Percentiles rank a stretch among this genome's conserved stretches.
Evolutionary conservation across 2,329 filamentous ascomycete species (phyloP).

Genomic region (Immersiporthe knoxdaviesiana): DNA sequence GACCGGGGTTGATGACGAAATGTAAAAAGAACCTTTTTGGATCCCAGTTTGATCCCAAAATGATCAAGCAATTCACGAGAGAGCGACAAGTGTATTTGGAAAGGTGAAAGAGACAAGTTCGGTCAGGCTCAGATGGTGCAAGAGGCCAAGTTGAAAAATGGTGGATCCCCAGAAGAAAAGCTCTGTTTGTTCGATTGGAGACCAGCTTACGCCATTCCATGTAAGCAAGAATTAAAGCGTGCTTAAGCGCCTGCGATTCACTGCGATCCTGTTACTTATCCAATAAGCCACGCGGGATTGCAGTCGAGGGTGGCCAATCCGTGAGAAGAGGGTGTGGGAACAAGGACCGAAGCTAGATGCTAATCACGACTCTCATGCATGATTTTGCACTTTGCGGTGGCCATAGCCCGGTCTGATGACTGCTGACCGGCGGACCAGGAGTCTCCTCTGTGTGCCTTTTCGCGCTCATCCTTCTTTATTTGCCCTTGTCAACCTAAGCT

Average conservation of each 20-base stretch:
- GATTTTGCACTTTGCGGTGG: not conserved
- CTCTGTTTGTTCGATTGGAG: not conserved
- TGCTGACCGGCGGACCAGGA: not conserved
- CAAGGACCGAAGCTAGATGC: too few relatives aligned
- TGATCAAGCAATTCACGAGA: not conserved
- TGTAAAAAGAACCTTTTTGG: not conserved
- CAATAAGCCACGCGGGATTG: not conserved
- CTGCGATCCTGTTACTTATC: not conserved
- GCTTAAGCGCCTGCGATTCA: not conserved
- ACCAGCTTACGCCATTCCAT: too few relatives aligned
- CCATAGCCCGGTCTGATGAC: not conserved
- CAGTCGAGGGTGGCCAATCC: too few relatives aligned
- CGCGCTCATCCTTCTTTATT: too few relatives aligned
- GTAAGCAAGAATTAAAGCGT: not conserved
- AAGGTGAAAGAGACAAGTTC: not conserved
- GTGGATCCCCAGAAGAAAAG: not conserved
- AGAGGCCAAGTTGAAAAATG: not conserved
- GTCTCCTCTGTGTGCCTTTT: too few relatives aligned
- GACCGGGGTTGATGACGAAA: not conserved
- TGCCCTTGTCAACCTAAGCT: not conserved
- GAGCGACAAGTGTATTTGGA: not conserved
- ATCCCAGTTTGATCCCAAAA: not conserved
- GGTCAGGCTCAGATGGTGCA: not conserved
- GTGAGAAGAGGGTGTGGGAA: not conserved
- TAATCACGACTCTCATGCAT: not conserved